Evolutionary conservation across 2,329 filamentous ascomycete species (phyloP).

Genomic region (Aspergillus phoenicis): DNA sequence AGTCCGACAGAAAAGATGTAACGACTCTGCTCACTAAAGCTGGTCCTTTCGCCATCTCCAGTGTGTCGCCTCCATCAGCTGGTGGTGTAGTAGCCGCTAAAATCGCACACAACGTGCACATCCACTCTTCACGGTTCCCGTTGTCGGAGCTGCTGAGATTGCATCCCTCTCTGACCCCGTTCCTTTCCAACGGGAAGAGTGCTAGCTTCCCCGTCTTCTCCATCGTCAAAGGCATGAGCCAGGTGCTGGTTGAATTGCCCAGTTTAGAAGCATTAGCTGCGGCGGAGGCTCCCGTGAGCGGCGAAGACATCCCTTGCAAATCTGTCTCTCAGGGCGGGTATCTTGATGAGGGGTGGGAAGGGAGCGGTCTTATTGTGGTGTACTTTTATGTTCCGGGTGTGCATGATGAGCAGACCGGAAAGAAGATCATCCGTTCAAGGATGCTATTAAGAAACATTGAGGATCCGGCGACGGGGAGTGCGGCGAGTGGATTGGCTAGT

Average conservation of each 20-base stretch:
- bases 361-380: slow-evolving; percentile 28
- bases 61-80: slow-evolving; percentile 1
- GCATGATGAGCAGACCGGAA: slow-evolving; percentile 61
- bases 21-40: slow-evolving; percentile 57
- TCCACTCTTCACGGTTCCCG: slow-evolving; percentile 34
- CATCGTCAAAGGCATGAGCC: slow-evolving; percentile 51
- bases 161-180: slow-evolving; percentile 31
- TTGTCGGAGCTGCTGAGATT: slow-evolving; percentile 28
- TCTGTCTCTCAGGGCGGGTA: slow-evolving; percentile 14
- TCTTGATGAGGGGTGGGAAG: slow-evolving; percentile 39
- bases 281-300: slow-evolving; percentile 27
- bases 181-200: slow-evolving; percentile 11
- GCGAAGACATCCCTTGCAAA: slow-evolving; percentile 24
- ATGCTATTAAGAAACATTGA: slow-evolving; percentile 33
- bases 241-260: slow-evolving; percentile 65
- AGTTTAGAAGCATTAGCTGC: slow-evolving; percentile 60
- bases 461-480: slow-evolving; percentile 55
- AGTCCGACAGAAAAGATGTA: slow-evolving; percentile 15
- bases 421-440: slow-evolving; percentile 36
- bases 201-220: slow-evolving; percentile 37
- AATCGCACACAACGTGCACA: slow-evolving; percentile 41
- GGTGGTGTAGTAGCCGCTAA: slow-evolving; percentile 28
- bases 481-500: slow-evolving; percentile 59
- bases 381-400: slow-evolving; percentile 42
- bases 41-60: slow-evolving; percentile 55